These are phyloP conservation scores for Cicer yamashitae DNA, from an alignment of 306 rosid genomes.

Conservation along the genomic window DNA sequence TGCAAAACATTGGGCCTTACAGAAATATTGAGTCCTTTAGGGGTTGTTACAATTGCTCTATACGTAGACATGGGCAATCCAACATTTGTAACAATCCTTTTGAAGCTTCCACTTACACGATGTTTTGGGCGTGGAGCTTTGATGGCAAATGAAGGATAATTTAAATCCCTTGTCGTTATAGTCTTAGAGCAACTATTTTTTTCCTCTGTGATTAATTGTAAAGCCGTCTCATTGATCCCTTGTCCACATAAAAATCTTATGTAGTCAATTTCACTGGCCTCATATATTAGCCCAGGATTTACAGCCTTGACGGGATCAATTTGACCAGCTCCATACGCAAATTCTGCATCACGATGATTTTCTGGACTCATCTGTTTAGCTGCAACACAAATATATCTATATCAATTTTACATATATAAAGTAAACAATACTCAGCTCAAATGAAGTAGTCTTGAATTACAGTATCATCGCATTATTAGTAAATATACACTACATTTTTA, in stretches of 20 bases:
- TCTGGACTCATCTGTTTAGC: background rate
- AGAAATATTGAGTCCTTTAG: conserved; percentile 43
- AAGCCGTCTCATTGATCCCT: conserved; percentile 33
- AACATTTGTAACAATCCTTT: too few species aligned
- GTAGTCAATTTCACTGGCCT: conserved; percentile 44
- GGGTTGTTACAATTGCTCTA: conserved; percentile 43
- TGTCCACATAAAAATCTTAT: conserved; percentile 54
- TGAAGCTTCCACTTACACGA: too few species aligned
- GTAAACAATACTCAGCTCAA: too few species aligned
- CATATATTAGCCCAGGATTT: conserved; percentile 54
- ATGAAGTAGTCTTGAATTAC: too few species aligned
- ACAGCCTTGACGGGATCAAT: conserved; percentile 22
- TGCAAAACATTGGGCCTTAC: conserved; percentile 54
- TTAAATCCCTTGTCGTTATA: conserved; percentile 43
- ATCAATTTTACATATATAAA: too few species aligned
- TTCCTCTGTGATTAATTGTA: conserved; percentile 39
- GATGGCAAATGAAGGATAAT: conserved; percentile 61
- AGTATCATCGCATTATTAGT: too few species aligned
- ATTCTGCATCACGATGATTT: background rate
- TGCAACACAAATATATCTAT: too few species aligned
- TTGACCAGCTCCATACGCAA: background rate
- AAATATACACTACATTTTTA: too few species aligned
- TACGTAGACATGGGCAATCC: conserved; percentile 41
- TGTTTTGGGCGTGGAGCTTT: background rate
- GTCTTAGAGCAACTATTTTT: conserved; percentile 1